Evolutionary conservation across 495 filamentous ascomycete species (phyloP).

Genomic region (Astrothelium subdiscretum): DNA sequence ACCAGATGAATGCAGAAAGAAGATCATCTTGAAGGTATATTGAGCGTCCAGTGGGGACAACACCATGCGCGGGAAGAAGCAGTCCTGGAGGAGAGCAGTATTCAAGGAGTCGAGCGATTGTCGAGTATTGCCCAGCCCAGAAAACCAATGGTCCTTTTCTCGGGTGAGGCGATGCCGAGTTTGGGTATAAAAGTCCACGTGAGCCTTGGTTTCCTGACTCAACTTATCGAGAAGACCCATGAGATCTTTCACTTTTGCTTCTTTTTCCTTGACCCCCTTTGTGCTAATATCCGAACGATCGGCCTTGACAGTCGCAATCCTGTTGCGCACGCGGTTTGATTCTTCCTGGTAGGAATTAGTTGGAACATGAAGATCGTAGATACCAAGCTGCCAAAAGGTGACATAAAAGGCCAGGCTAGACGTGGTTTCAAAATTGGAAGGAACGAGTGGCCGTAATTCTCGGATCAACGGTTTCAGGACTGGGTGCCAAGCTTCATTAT

Average conservation of each 20-base stretch:
- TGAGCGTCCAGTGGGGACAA: constrained; percentile 78
- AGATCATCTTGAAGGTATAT: constrained; percentile 74
- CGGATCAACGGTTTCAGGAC: constrained; percentile 67
- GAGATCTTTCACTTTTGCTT: constrained; percentile 48
- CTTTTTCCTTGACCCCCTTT: constrained; percentile 49
- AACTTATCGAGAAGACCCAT: constrained; percentile 49
- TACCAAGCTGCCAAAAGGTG: constrained; percentile 84
- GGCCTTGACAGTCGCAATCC: constrained; percentile 47
- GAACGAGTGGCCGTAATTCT: constrained; percentile 48
- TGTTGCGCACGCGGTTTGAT: constrained; percentile 47
- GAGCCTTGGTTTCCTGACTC: constrained; percentile 56
- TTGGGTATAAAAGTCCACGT: constrained; percentile 52
- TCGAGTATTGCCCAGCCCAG: constrained; percentile 44
- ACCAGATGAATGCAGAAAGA: constrained; percentile 69
- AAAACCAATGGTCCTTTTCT: constrained; percentile 76
- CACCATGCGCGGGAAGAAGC: constrained; percentile 74
- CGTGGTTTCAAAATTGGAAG: constrained; percentile 49
- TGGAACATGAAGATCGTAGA: constrained; percentile 66
- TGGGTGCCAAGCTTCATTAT: constrained; percentile 45
- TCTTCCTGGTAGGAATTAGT: constrained; percentile 64
- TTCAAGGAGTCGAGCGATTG: constrained; percentile 47
- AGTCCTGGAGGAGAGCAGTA: constrained; percentile 71
- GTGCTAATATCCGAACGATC: constrained; percentile 63
- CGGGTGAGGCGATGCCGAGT: constrained; percentile 52
- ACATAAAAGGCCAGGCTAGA: constrained; percentile 71